A percentile compares a stretch with the other conserved stretches of the same genome.
phyloP scores from a whole-genome alignment of 1,284 basidiomycete species.

The Cystobasidium slooffiae region DNA sequence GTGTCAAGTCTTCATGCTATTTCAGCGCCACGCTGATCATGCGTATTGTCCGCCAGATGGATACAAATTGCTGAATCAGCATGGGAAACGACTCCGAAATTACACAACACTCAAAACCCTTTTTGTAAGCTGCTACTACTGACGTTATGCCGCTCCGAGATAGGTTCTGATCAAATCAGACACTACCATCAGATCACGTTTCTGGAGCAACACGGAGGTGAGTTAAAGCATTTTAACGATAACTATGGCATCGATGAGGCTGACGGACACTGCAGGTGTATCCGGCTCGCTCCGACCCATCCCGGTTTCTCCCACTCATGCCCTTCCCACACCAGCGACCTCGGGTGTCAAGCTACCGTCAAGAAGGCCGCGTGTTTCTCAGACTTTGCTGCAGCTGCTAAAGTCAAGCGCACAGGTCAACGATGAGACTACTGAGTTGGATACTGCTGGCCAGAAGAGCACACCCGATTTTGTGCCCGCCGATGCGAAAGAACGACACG shows the following conservation, averaged over 20 bases:
- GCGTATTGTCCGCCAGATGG: not conserved
- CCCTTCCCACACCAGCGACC: not conserved
- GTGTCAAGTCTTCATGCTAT: not conserved
- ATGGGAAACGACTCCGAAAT: slow-evolving; percentile 19
- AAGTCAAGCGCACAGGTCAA: not conserved
- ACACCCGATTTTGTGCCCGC: not conserved
- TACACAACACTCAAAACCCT: slow-evolving; percentile 19
- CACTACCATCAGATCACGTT: not conserved
- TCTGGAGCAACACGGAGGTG: slow-evolving; percentile 34
- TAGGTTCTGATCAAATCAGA: not conserved
- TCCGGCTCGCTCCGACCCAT: slow-evolving; percentile 26
- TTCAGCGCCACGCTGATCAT: not conserved
- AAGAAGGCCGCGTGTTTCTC: not conserved
- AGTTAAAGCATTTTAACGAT: not conserved
- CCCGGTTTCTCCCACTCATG: not conserved
- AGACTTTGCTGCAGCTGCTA: not conserved
- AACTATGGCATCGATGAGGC: too few species aligned
- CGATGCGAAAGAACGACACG: not conserved
- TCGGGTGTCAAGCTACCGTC: too few species aligned
- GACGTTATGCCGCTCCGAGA: not conserved
- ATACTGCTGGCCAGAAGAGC: not conserved
- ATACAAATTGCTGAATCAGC: slow-evolving; percentile 40
- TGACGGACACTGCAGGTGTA: slow-evolving; percentile 4
- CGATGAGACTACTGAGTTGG: not conserved
- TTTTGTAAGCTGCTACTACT: slow-evolving; percentile 5